Evolutionary conservation across 192 early-diverging fungal species (phyloP).

Genomic region (Mortierella antarctica): DNA sequence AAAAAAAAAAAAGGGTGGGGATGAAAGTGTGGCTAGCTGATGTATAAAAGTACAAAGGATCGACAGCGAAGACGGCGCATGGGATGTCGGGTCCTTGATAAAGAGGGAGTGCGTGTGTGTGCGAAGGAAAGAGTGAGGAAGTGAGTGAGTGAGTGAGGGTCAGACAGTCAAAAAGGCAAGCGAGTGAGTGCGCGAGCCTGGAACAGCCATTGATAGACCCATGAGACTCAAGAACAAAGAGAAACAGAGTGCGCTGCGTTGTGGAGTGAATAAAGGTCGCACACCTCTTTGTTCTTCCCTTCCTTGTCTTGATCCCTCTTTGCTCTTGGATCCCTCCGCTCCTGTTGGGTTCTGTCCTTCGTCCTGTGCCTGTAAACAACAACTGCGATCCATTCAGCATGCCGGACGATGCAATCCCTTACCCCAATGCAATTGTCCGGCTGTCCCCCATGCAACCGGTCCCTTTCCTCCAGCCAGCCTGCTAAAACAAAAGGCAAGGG

Average conservation of each 20-base stretch:
- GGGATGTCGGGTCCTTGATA: too few species aligned
- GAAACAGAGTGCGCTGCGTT: not conserved
- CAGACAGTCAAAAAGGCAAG: not conserved
- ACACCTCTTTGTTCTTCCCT: not conserved
- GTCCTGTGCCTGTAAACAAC: too few species aligned
- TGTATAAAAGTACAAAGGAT: too few species aligned
- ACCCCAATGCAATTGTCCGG: too few species aligned
- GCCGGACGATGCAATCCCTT: too few species aligned
- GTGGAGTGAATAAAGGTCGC: constrained; percentile 3
- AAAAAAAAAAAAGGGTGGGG: not conserved
- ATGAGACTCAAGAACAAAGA: too few species aligned
- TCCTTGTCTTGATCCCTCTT: constrained; percentile 6
- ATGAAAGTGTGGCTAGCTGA: not conserved
- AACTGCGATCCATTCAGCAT: too few species aligned
- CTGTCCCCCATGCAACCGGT: too few species aligned
- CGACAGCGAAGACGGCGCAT: too few species aligned
- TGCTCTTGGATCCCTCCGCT: not conserved
- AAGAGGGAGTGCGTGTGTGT: not conserved
- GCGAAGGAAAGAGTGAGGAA: not conserved
- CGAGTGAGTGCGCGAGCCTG: not conserved
- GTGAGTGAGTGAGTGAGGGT: not conserved
- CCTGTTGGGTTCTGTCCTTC: too few species aligned
- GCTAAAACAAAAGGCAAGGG: too few species aligned
- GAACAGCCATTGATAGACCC: not conserved
- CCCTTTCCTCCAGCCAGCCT: too few species aligned